Base-by-base conservation (phyloP, 768 basidiomycete genomes). In the Boletellus sp. region DNA sequence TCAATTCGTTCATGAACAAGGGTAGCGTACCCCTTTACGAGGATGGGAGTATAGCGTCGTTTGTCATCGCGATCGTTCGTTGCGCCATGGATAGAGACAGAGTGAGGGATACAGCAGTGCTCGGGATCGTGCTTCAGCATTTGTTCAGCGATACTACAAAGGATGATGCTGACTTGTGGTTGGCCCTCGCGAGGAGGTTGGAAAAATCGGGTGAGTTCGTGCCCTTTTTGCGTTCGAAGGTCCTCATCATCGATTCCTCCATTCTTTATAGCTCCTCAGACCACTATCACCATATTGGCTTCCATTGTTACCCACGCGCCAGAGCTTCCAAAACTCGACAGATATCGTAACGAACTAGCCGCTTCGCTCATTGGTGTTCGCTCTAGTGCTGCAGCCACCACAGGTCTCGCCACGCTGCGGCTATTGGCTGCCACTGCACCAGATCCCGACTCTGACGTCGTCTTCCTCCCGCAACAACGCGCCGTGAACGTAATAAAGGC, bases 261-360 rank as follows among this genome's bases (percentile, higher is more conserved):
- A 31, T 9, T 32, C 52, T 26, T 20, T 22, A 6, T 22, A 94
- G 94, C 85, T 2, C 85, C 87, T 1, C 75, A 83, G 58, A 78
- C 85, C 0, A 75, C 85, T 0, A 74, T 90, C 57, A 78, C 83
- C 1, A 78, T 96, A 47, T 65, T 87, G 7, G 69, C 75, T 9
- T 78, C 84, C 3, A 69, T 93, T 36, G 76, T 83, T 10, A 69
- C 73, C 19, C 76, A 78, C 20, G 82, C 84, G 0, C 75, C 82
- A 1, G 92, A 94, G 55, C 81, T 83, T 8, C 78, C 78, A 0
- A 79, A 80, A 17, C 75, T 95, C 20, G 85, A 89, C 57, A 77
- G 90, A 17, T 88, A 87, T 61, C 80, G 94, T 17, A 96, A 94
- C 64, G 93, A 96, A 67, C 76, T 94, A 10, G 94, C 95, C 0